Conservation (phyloP, 805 yeast species). For the Suhomyces vadensis region DNA sequence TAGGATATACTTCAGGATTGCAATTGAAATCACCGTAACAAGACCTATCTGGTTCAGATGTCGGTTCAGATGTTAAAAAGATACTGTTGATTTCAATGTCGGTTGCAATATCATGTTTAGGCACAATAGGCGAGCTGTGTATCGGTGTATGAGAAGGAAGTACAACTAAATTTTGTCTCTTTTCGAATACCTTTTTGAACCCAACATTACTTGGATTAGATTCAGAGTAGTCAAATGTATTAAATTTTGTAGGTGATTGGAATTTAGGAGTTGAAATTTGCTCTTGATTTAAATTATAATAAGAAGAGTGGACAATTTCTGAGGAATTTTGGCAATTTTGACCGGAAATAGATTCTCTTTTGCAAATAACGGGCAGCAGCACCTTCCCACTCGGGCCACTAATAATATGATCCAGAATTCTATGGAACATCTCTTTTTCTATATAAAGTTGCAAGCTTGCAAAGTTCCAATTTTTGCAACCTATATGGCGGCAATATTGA, state of each 20-base stretch:
- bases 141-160: background rate
- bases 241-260: too few species aligned
- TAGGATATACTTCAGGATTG: background rate
- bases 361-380: background rate
- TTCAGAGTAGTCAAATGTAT: too few species aligned
- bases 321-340: background rate
- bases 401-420: background rate
- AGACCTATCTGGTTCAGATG: background rate
- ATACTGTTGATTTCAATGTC: constrained; percentile 23
- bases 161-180: background rate
- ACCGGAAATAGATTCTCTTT: background rate
- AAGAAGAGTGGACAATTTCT: background rate
- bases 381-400: background rate
- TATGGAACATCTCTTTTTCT: background rate
- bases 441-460: background rate
- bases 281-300: background rate
- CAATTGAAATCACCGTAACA: background rate
- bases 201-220: too few species aligned
- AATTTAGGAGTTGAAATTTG: too few species aligned
- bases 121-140: constrained; percentile 16
- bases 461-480: constrained; percentile 1
- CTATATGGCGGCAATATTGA: background rate
- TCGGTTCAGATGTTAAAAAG: constrained; percentile 21
- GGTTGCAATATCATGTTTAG: constrained; percentile 10
- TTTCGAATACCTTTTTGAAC: too few species aligned